Percentiles rank a stretch among this genome's conserved stretches.
phyloP scores from a whole-genome alignment of 208 protist species.

The Spongospora subterranea region DNA sequence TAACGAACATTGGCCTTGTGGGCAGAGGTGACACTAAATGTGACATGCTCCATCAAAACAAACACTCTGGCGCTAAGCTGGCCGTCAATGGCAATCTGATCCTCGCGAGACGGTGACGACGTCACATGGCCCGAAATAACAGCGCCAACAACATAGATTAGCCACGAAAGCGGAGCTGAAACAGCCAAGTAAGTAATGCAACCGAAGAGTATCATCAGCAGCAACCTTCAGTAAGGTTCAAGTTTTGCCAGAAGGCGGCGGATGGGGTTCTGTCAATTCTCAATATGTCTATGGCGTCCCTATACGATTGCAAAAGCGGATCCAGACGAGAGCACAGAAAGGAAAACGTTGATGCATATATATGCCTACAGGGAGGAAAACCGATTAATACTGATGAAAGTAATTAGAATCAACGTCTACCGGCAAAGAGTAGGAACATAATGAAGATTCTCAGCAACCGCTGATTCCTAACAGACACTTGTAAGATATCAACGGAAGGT shows the following conservation, averaged over 20 bases:
- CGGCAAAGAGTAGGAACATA: constrained; percentile 49
- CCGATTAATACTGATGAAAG: not conserved
- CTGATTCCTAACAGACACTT: too few relatives aligned
- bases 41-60: not conserved
- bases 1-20: not conserved
- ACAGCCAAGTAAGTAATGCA: not conserved
- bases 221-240: constrained; percentile 17
- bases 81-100: constrained; percentile 47
- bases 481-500: too few relatives aligned
- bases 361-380: not conserved
- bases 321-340: constrained; percentile 30
- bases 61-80: constrained; percentile 45
- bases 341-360: constrained; percentile 15
- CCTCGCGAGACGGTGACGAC: not conserved
- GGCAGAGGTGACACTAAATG: not conserved
- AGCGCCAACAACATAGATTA: constrained; percentile 22
- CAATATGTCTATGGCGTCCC: not conserved
- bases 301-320: constrained; percentile 18
- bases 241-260: not conserved
- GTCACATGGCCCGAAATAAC: constrained; percentile 21
- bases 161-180: not conserved
- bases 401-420: not conserved
- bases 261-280: not conserved
- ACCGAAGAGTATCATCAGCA: not conserved
- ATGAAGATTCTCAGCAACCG: constrained; percentile 42